Percentiles rank a stretch among this genome's conserved stretches.
These are phyloP conservation scores for Alternaria gansuensis DNA, from an alignment of 2,329 filamentous ascomycete species.

Conservation along the genomic window DNA sequence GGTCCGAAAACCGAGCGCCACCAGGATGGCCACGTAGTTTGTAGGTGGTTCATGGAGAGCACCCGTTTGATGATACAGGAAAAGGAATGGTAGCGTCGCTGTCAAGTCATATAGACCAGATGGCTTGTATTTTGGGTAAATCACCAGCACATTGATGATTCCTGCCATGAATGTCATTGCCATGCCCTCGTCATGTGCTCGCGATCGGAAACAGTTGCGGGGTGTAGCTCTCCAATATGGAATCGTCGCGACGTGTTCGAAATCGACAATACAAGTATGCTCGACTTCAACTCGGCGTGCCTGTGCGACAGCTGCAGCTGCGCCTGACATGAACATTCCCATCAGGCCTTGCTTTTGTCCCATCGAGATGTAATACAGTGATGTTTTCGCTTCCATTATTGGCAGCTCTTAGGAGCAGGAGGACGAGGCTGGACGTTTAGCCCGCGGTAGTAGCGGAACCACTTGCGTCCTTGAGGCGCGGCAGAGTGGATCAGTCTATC, in stretches of 20 bases:
- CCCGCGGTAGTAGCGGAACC: neutral
- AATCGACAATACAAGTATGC: neutral
- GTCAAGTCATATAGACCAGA: neutral
- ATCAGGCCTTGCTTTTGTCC: neutral
- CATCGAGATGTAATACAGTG: neutral
- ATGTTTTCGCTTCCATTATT: neutral
- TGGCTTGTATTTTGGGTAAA: neutral
- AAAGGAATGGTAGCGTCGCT: slow-evolving; percentile 3
- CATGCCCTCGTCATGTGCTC: neutral
- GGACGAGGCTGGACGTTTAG: neutral
- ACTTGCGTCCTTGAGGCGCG: neutral
- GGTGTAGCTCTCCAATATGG: neutral
- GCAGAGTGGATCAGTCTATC: slow-evolving; percentile 5
- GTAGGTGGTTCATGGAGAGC: slow-evolving; percentile 6
- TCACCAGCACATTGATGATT: slow-evolving; percentile 1
- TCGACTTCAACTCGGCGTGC: neutral
- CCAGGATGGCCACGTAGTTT: slow-evolving; percentile 6
- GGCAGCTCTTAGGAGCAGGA: neutral
- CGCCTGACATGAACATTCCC: neutral
- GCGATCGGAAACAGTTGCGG: neutral
- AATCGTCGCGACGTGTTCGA: slow-evolving; percentile 4
- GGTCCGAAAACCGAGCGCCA: slow-evolving; percentile 5
- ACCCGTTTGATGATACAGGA: slow-evolving; percentile 1
- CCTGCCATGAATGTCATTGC: neutral
- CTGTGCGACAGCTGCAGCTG: neutral